A percentile compares a stretch with the other conserved stretches of the same genome.
Conservation (phyloP, 352 stramenopile genomes). For the Blastocystis sp. region DNA sequence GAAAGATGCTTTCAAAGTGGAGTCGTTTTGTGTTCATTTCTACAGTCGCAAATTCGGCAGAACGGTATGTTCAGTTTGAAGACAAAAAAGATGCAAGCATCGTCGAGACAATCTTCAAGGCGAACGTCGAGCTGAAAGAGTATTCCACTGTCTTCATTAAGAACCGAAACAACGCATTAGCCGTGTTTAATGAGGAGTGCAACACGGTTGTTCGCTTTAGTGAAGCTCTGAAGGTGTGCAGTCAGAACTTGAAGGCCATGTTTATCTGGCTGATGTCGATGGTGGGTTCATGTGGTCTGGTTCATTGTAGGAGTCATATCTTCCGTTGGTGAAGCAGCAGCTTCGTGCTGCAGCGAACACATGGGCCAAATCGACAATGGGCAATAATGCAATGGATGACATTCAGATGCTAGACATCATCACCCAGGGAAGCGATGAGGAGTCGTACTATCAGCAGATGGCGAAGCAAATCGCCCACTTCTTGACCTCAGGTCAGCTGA, state of each 20-base stretch:
- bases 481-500: not conserved
- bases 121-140: not conserved
- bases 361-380: constrained; percentile 19
- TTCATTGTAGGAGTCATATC: not conserved
- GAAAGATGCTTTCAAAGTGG: not conserved
- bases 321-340: constrained; percentile 40
- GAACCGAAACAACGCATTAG: constrained; percentile 25
- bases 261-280: constrained; percentile 22
- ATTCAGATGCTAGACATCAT: constrained; percentile 33
- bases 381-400: not conserved
- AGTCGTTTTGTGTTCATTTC: constrained; percentile 22
- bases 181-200: constrained; percentile 32
- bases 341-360: constrained; percentile 19
- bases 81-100: not conserved
- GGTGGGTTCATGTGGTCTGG: not conserved
- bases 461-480: constrained; percentile 21
- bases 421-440: constrained; percentile 15
- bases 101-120: not conserved
- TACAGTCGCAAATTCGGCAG: not conserved
- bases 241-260: not conserved
- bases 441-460: not conserved
- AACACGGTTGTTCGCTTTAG: not conserved
- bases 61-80: not conserved
- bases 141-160: not conserved
- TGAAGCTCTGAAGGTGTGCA: not conserved